A percentile compares a stretch with the other conserved stretches of the same genome.
Evolutionary conservation across 2,329 filamentous ascomycete species (phyloP).

Genomic region (Fusarium tupiense): DNA sequence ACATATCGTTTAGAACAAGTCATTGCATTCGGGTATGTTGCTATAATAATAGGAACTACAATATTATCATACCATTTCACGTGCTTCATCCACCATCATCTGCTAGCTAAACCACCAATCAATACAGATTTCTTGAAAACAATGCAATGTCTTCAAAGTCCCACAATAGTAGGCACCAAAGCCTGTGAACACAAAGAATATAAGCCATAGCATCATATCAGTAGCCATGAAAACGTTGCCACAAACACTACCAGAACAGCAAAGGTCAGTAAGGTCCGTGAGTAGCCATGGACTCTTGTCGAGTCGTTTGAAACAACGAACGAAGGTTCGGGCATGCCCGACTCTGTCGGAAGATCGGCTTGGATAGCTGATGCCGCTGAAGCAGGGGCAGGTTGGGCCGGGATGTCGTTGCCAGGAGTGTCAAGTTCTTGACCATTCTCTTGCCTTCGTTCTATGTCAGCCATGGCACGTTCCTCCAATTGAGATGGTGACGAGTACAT

Average conservation of each 20-base stretch:
- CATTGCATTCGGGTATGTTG: not conserved
- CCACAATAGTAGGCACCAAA: not conserved
- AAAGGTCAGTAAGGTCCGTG: not conserved
- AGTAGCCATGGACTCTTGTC: not conserved
- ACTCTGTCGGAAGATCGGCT: not conserved
- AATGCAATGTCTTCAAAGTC: not conserved
- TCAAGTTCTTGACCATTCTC: not conserved
- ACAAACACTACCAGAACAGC: not conserved
- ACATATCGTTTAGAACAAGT: not conserved
- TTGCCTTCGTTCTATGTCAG: not conserved
- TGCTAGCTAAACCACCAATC: constrained; percentile 23
- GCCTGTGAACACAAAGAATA: not conserved
- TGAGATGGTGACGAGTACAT: not conserved
- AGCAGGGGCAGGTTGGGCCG: not conserved
- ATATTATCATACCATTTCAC: constrained; percentile 22
- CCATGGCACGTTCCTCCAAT: not conserved
- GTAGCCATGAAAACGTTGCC: not conserved
- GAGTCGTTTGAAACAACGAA: constrained; percentile 5
- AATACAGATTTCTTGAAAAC: constrained; percentile 18
- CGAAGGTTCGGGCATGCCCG: not conserved
- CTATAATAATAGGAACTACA: constrained; percentile 29
- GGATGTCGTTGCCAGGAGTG: not conserved
- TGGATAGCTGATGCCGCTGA: not conserved
- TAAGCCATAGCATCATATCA: not conserved
- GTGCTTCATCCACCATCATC: constrained; percentile 21